Percentiles rank a stretch among this genome's conserved stretches.
Evolutionary conservation across 805 yeast genomes (phyloP).

Genomic region (Zygosaccharomyces gambellarensis): DNA sequence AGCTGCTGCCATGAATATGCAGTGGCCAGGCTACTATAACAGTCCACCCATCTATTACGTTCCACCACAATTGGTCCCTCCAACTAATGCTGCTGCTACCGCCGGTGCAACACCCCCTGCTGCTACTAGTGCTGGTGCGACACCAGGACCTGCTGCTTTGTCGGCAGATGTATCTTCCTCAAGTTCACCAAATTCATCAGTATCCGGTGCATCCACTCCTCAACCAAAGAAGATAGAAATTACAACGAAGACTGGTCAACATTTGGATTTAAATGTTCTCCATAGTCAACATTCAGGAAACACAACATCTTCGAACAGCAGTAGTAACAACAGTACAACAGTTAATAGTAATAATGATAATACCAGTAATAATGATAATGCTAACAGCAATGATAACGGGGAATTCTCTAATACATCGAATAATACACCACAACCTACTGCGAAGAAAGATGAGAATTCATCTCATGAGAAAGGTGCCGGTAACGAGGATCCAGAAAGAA

Average conservation of each 20-base stretch:
- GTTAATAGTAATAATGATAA: neutral
- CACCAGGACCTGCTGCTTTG: neutral
- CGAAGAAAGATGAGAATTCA: constrained; percentile 6
- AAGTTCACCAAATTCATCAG: constrained; percentile 11
- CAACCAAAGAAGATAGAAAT: constrained; percentile 29
- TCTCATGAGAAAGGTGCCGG: constrained; percentile 2
- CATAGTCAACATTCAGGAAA: constrained; percentile 17
- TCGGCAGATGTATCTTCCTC: constrained; percentile 11
- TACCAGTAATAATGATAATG: neutral
- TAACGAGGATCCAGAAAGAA: constrained; percentile 24
- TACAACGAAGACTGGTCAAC: constrained; percentile 34
- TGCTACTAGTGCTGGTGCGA: neutral
- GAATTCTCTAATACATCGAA: neutral
- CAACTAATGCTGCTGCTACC: constrained; percentile 7
- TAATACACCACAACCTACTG: constrained; percentile 5
- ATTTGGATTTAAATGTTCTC: constrained; percentile 26
- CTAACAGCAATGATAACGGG: constrained; percentile 7
- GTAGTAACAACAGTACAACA: neutral
- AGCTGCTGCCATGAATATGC: constrained; percentile 19
- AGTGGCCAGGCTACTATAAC: constrained; percentile 27
- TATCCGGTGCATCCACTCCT: constrained; percentile 15
- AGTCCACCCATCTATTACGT: constrained; percentile 24
- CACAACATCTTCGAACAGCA: constrained; percentile 2
- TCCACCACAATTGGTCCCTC: constrained; percentile 21
- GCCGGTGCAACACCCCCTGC: neutral